Evolutionary conservation across 805 yeast genomes (phyloP).

Genomic region (Metschnikowia gelsemii): DNA sequence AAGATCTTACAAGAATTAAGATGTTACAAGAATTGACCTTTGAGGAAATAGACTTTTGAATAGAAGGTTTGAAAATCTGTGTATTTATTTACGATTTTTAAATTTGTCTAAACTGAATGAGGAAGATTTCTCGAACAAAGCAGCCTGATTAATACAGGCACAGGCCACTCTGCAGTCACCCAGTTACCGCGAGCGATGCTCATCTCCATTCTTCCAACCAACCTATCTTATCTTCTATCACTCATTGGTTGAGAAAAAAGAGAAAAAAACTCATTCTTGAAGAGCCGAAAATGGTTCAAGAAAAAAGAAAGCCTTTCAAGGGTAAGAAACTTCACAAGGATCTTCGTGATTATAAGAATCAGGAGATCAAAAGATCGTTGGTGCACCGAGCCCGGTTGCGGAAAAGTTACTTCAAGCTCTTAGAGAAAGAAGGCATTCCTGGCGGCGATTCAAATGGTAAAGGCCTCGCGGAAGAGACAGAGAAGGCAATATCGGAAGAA

Average conservation of each 20-base stretch:
- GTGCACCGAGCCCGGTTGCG: constrained; percentile 78
- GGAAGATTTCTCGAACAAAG: too few relatives aligned
- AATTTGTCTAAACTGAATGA: too few relatives aligned
- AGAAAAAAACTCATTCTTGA: background rate
- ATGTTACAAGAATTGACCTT: too few relatives aligned
- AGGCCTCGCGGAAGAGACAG: background rate
- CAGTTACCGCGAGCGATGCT: constrained; percentile 3
- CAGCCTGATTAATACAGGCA: too few relatives aligned
- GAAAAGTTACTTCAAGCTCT: constrained; percentile 74
- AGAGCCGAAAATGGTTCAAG: constrained; percentile 9
- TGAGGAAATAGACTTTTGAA: too few relatives aligned
- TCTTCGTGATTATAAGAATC: constrained; percentile 40
- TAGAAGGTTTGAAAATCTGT: too few relatives aligned
- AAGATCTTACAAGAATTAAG: too few relatives aligned
- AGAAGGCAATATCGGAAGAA: background rate
- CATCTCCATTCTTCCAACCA: constrained; percentile 3
- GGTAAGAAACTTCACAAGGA: constrained; percentile 33
- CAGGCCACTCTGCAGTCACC: too few relatives aligned
- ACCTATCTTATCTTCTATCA: background rate
- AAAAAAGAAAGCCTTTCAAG: constrained; percentile 24
- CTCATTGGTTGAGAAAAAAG: background rate
- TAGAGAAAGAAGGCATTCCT: constrained; percentile 67
- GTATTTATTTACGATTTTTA: too few relatives aligned
- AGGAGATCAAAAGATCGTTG: constrained; percentile 76
- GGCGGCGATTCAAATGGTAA: constrained; percentile 22